Base-by-base conservation (phyloP, 2,329 filamentous ascomycete species). In the Fusarium tjaetaba region DNA sequence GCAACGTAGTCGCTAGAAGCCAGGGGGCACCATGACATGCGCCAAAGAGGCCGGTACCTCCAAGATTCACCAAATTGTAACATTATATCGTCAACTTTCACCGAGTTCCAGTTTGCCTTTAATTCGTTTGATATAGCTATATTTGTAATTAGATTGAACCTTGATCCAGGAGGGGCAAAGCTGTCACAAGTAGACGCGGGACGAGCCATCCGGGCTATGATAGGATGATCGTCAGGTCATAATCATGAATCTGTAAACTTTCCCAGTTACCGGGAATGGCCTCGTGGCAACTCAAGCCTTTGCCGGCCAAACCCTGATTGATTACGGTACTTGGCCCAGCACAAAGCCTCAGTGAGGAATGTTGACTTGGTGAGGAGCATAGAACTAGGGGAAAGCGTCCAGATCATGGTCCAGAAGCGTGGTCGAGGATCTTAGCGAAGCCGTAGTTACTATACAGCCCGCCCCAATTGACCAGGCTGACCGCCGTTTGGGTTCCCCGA, bases 361-460 rank as follows among this genome's bases (percentile, higher is more conserved):
- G 48, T 46, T 49, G 57, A 43, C 30, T 51, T 39, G 59, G 48
- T 38, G 36, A 60, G 60, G 42, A 48, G 36, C n/a, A 56, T 59
- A 41, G 26, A n/a, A n/a, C 57, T 56, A 48, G 38, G n/a, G 61
- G 52, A 56, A 49, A 48, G 56, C 30, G 43, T 45, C 55, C 39
- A 63, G 71, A 65, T 51, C 49, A 64, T 64, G 73, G 57, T 61
- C 34, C 52, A 68, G 65, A 56, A 51, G 56, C 36, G 56, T 59
- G 26, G n/a, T 62, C 42, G 55, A 51, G 55, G 39, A 24, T 73
- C 45, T 74, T 68, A 66, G 63, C 65, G 61, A 53, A 69, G 45
- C 62, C 66, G 65, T 65, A 56, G 48, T 30, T 46, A 76, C 72
- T 77, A 76, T 76, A 64, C 65, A 71, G 67, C 55, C 62, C 63